A percentile compares a stretch with the other conserved stretches of the same genome.
phyloP scores from a whole-genome alignment of 139 green algal genomes.

The Chlorella vulgaris region DNA sequence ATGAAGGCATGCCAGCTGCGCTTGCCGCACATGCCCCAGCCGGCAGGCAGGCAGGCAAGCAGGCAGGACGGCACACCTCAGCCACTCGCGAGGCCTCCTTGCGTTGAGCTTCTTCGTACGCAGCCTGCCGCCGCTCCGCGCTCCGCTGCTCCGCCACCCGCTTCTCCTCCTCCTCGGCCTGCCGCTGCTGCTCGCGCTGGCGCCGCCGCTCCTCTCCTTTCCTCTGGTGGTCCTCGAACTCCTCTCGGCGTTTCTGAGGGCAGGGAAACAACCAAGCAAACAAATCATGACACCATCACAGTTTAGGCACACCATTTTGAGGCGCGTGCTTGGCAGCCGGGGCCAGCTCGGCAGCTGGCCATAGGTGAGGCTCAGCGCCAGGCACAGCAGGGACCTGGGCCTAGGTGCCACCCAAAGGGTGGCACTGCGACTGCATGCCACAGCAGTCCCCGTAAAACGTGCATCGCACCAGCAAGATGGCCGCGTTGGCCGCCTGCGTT shows the following conservation, averaged over 20 bases:
- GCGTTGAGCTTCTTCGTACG: constrained; percentile 39
- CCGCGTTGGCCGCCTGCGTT: constrained; percentile 35
- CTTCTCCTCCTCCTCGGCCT: constrained; percentile 44
- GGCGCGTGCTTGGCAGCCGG: no score
- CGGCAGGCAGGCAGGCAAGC: neutral
- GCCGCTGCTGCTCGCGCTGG: constrained; percentile 45
- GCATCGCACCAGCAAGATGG: constrained; percentile 34
- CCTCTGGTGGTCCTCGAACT: constrained; percentile 47
- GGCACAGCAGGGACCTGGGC: no score
- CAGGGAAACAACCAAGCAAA: neutral
- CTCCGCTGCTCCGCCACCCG: constrained; percentile 43
- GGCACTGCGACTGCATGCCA: no score
- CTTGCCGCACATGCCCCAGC: neutral
- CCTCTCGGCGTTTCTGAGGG: constrained; percentile 35
- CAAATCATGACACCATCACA: neutral
- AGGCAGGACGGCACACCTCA: neutral
- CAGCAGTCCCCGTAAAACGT: no score
- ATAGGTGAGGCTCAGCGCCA: no score
- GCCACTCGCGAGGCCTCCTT: constrained; percentile 41
- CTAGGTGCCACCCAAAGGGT: no score
- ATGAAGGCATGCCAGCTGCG: neutral
- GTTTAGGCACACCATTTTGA: no score
- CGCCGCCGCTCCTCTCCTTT: constrained; percentile 52
- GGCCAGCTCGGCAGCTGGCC: no score
- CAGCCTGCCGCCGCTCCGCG: constrained; percentile 58